Percentiles rank a stretch among this genome's conserved stretches.
phyloP scores from a whole-genome alignment of 1,284 basidiomycete species.

The Ceratobasidium sp. region DNA sequence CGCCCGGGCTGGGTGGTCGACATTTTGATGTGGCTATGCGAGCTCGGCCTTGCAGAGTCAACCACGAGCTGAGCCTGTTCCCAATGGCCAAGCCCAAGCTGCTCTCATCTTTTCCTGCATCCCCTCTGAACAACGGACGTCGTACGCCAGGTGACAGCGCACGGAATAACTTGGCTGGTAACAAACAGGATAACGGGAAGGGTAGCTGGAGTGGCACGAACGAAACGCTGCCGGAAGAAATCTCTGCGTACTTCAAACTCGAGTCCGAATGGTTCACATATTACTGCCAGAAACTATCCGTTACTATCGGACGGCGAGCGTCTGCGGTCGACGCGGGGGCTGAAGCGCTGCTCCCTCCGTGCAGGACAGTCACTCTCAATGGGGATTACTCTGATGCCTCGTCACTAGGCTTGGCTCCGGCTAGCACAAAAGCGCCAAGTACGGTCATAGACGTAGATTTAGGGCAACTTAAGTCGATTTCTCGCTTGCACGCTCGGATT shows the following conservation, averaged over 20 bases:
- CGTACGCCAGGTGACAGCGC: no score
- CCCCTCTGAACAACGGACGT: no score
- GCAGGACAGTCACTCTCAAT: conserved; percentile 45
- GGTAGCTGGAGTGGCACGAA: conserved; percentile 13
- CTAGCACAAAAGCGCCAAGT: not conserved
- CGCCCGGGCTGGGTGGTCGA: no score
- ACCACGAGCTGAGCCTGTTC: no score
- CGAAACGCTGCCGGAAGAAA: conserved; percentile 59
- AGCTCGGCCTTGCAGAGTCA: no score
- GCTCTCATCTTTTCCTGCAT: no score
- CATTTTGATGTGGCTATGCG: no score
- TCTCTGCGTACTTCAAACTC: conserved; percentile 92
- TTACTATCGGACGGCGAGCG: conserved; percentile 73
- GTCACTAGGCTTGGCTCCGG: conserved; percentile 59
- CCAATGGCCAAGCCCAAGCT: no score
- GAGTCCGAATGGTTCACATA: conserved; percentile 92
- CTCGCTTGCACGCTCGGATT: conserved; percentile 94
- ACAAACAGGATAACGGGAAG: not conserved
- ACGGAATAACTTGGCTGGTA: no score
- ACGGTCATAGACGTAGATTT: conserved; percentile 89
- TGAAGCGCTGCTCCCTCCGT: conserved; percentile 21
- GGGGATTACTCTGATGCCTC: conserved; percentile 58
- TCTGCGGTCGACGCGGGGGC: not conserved
- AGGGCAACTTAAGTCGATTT: conserved; percentile 96
- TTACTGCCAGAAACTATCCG: conserved; percentile 83